Evolutionary conservation across 495 filamentous ascomycete genomes (phyloP).

Genomic region (Tuber melanosporum): DNA sequence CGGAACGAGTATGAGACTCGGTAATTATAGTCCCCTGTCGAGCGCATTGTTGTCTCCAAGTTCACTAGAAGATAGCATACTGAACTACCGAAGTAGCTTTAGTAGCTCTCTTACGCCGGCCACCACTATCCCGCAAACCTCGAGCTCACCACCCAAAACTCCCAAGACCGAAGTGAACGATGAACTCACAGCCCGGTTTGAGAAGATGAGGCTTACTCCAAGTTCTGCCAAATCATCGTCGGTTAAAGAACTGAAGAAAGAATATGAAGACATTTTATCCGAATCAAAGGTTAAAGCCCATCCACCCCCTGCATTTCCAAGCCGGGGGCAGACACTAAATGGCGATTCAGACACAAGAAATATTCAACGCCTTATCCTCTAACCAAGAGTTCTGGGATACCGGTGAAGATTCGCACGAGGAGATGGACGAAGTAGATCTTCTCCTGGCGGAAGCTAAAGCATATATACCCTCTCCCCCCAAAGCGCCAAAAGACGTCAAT

Average conservation of each 20-base stretch:
- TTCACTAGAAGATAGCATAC: slow-evolving; percentile 1
- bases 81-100: background rate
- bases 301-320: background rate
- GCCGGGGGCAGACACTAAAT: background rate
- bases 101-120: background rate
- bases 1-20: slow-evolving; percentile 16
- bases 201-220: slow-evolving; percentile 13
- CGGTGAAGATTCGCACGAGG: background rate
- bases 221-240: background rate
- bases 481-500: background rate
- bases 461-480: background rate
- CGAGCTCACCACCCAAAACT: background rate
- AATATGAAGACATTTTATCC: slow-evolving; percentile 4
- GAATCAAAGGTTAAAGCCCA: background rate
- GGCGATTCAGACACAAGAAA: slow-evolving; percentile 10
- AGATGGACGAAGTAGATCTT: slow-evolving; percentile 19
- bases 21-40: slow-evolving; percentile 7
- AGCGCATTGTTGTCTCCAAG: background rate
- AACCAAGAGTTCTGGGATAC: slow-evolving; percentile 8
- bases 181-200: slow-evolving; percentile 23
- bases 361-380: slow-evolving; percentile 15
- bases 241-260: slow-evolving; percentile 1
- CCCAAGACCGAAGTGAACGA: slow-evolving; percentile 15
- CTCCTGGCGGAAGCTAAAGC: slow-evolving; percentile 22
- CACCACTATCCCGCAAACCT: background rate